Conservation (phyloP, 148 eudicot species). For the Vaccinium macrocarpon region DNA sequence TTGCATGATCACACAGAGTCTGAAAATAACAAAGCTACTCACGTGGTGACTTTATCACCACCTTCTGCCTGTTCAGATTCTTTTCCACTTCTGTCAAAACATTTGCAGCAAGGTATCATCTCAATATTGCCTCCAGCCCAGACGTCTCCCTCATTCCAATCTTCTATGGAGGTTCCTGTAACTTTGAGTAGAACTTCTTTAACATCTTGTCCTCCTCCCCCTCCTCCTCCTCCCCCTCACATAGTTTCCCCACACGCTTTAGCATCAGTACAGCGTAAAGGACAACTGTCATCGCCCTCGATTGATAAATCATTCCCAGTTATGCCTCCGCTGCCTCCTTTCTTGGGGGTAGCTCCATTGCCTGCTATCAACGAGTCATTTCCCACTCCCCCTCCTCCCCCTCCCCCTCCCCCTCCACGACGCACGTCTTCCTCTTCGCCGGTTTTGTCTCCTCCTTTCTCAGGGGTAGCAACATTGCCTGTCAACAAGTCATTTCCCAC, state of each 20-base stretch:
- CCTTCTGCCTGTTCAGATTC: constrained; percentile 30
- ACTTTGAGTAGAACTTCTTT: not conserved
- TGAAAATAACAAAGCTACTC: constrained; percentile 25
- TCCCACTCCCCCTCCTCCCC: constrained; percentile 3
- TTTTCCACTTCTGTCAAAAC: constrained; percentile 24
- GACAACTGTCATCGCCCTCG: not conserved
- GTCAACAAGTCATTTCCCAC: not conserved
- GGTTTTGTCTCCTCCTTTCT: constrained; percentile 13
- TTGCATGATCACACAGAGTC: constrained; percentile 51
- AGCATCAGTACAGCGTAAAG: constrained; percentile 2
- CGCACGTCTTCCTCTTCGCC: not conserved
- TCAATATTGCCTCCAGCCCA: constrained; percentile 17
- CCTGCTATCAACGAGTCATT: not conserved
- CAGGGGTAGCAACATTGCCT: not conserved
- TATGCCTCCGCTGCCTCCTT: constrained; percentile 20
- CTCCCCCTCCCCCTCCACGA: constrained; percentile 8
- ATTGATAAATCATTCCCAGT: constrained; percentile 8
- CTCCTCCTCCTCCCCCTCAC: constrained; percentile 17
- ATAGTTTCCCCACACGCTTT: constrained; percentile 7
- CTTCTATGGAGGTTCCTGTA: constrained; percentile 12
- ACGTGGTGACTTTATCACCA: constrained; percentile 24
- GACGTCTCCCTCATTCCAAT: constrained; percentile 14
- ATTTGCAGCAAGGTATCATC: constrained; percentile 14
- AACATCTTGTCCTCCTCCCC: constrained; percentile 2
- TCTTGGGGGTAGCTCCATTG: constrained; percentile 1